Evolutionary conservation across 371 early-diverging fungal genomes (phyloP).

Genomic region (Syncephalis fuscata): DNA sequence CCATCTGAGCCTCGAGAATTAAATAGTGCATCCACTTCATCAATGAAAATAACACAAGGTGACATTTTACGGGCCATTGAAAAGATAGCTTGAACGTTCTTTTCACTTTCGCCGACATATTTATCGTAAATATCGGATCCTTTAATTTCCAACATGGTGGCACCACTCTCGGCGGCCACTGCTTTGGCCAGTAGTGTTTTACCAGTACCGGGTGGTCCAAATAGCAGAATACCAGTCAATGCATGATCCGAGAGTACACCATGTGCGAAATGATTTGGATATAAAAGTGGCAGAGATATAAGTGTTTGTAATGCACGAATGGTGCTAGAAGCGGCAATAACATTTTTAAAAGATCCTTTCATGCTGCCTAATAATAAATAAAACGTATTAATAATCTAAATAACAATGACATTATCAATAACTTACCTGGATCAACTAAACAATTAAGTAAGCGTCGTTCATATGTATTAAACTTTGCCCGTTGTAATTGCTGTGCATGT

Average conservation of each 20-base stretch:
- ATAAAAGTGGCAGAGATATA: constrained; percentile 63
- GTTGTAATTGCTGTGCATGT: constrained; percentile 1
- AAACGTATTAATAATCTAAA: no score
- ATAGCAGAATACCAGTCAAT: constrained; percentile 79
- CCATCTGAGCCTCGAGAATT: constrained; percentile 56
- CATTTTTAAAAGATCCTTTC: constrained; percentile 39
- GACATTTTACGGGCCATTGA: constrained; percentile 60
- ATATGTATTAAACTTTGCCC: constrained; percentile 20
- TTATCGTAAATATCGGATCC: constrained; percentile 92
- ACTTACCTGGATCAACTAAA: constrained; percentile 43
- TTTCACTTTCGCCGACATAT: constrained; percentile 93
- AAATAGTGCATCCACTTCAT: constrained; percentile 96
- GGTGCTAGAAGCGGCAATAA: constrained; percentile 37
- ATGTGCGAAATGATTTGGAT: constrained; percentile 57
- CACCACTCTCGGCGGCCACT: constrained; percentile 72
- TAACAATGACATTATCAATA: no score
- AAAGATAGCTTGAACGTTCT: constrained; percentile 80
- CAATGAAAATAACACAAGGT: constrained; percentile 96
- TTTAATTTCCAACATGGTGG: constrained; percentile 76
- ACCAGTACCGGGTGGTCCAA: constrained; percentile 98
- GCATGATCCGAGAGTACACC: constrained; percentile 84
- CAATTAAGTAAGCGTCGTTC: constrained; percentile 35
- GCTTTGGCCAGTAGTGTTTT: constrained; percentile 90
- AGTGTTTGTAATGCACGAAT: constrained; percentile 73
- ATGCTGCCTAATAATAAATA: constrained; percentile 19